These are phyloP conservation scores for Ramichloridium luteum DNA, from an alignment of 2,329 filamentous ascomycete species.

Conservation along the genomic window DNA sequence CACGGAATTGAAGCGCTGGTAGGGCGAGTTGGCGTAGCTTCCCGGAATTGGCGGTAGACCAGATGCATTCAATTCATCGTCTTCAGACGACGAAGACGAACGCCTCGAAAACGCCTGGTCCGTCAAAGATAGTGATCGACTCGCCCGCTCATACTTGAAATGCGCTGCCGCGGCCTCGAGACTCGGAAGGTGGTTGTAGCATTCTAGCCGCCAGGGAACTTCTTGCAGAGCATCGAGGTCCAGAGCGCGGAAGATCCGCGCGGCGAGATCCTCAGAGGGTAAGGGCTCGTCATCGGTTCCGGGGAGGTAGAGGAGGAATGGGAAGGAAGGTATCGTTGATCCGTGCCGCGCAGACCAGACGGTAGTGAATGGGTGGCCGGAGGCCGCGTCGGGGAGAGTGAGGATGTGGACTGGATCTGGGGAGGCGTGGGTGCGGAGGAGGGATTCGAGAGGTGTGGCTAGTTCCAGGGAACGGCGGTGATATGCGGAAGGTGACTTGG, in stretches of 20 bases:
- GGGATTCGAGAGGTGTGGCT: not conserved
- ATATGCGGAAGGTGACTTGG: not conserved
- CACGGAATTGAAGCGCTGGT: not conserved
- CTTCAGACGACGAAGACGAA: no score
- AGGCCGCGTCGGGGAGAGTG: not conserved
- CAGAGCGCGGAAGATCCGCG: not conserved
- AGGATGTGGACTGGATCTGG: no score
- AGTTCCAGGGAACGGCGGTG: not conserved
- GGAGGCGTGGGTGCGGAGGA: no score
- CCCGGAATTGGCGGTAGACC: no score
- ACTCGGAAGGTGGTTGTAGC: not conserved
- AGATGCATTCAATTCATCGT: no score
- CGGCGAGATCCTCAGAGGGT: not conserved
- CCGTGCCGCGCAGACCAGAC: not conserved
- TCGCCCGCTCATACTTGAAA: not conserved
- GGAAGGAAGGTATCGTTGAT: not conserved
- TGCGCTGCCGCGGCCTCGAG: not conserved
- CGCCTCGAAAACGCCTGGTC: no score
- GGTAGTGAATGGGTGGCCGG: not conserved
- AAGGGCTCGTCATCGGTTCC: not conserved
- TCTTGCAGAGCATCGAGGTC: not conserved
- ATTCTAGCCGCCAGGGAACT: not conserved
- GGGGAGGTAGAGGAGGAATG: not conserved
- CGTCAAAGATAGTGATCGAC: no score
- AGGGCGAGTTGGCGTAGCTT: not conserved